A percentile compares a stretch with the other conserved stretches of the same genome.
phyloP scores from a whole-genome alignment of 495 filamentous ascomycete species.

The Penicillium bovifimosum region DNA sequence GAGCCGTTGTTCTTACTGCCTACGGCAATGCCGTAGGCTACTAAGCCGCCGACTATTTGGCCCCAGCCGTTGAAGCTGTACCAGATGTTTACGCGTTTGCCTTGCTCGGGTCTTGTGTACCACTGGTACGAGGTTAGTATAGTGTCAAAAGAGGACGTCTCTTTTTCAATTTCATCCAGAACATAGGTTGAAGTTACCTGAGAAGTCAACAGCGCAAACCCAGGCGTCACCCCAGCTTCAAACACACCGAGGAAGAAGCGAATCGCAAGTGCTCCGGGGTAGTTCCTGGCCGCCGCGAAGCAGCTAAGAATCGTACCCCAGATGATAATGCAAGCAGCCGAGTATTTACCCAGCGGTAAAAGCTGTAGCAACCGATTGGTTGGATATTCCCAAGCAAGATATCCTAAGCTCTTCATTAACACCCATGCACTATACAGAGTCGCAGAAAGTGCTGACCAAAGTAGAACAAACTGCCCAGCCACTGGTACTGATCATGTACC shows the following conservation, averaged over 20 bases:
- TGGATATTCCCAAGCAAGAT: constrained; percentile 59
- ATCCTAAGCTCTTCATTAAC: constrained; percentile 30
- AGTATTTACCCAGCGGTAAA: constrained; percentile 55
- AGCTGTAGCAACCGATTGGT: constrained; percentile 55
- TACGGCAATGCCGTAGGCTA: constrained; percentile 61
- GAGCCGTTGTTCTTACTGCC: constrained; percentile 49
- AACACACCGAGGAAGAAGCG: constrained; percentile 57
- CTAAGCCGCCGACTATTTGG: constrained; percentile 55
- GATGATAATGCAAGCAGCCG: constrained; percentile 48
- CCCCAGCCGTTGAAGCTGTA: constrained; percentile 59
- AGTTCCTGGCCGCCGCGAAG: constrained; percentile 46
- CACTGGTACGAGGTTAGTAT: constrained; percentile 32
- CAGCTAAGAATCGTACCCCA: constrained; percentile 54
- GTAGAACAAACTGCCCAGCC: constrained; percentile 56
- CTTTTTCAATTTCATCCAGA: too few species aligned
- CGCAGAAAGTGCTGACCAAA: constrained; percentile 31
- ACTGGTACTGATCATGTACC: constrained; percentile 42
- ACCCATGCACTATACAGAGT: too few species aligned
- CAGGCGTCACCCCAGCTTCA: constrained; percentile 58
- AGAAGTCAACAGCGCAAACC: constrained; percentile 43
- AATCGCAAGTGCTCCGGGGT: constrained; percentile 46
- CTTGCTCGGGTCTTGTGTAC: constrained; percentile 59
- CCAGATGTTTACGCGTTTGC: constrained; percentile 53
- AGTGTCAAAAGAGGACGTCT: too few species aligned
- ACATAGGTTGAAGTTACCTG: too few species aligned